Evolutionary conservation across 176 grass and related monocot genomes (phyloP), one percentile per base, ranked within the genome.

Genomic region (Pontederia crassipes): DNA sequence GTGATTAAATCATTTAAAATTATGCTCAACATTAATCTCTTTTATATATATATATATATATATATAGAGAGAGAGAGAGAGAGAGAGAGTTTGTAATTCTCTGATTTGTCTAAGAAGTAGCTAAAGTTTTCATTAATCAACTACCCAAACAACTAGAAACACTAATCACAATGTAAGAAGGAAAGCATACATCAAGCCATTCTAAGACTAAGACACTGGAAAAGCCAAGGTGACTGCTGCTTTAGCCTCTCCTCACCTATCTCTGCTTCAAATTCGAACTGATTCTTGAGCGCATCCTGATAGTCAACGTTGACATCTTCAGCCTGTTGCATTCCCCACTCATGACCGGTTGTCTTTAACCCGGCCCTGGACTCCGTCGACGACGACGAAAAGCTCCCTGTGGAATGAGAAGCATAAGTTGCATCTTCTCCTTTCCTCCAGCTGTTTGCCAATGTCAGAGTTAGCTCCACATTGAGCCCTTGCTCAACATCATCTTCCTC

Each of bases 331-430:
- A 59, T 29, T 58, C 59, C 75, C 87, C 82, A 85, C 26, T 79
- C 76, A 52, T 69, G 69, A n/a, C 65, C 66, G 24, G 52, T 47
- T 9, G 53, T 27, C 35, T 69, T 47, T 6, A 68, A 48, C 32
- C 32, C 32, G 6, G 32, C 32, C 32, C 32, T 40, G 32, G 32
- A 40, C 32, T 40, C 32, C 32, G 32, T 40, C 6, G 32, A 40
- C 32, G 32, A 40, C 73, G 87, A 86, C 65, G 82, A 86, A 32
- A 80, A 77, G 24, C 79, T 90, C 45, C 75, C 73, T 52, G 73
- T 70, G 17, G 82, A 85, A 46, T 68, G 79, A 77, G 58, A 72
- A 72, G 70, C 32, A 12, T 52, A 62, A 45, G 60, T 20, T 55
- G 60, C 53, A 14, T 52, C 71, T 56, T 83, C 75, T 49, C 65